These are phyloP conservation scores for Ammopiptanthus mongolicus DNA, from an alignment of 306 rosid genomes.

Conservation along the genomic window DNA sequence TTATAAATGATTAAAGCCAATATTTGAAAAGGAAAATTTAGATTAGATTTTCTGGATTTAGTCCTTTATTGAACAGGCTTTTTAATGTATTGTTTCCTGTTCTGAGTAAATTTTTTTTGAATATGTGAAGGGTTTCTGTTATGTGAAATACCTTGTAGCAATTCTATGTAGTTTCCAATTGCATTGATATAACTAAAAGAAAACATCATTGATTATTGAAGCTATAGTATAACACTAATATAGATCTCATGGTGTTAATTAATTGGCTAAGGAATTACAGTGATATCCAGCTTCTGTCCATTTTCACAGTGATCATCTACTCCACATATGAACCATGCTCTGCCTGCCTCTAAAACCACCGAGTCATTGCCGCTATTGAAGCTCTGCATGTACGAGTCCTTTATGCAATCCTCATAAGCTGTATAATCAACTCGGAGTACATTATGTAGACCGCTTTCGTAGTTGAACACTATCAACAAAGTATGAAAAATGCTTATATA, in stretches of 20 bases:
- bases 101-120: not conserved
- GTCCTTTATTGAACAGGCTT: not conserved
- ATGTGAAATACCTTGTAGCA: not conserved
- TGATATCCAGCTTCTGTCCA: not conserved
- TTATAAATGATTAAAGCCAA: no score
- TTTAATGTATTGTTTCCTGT: not conserved
- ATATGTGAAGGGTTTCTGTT: not conserved
- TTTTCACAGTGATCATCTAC: constrained; percentile 13
- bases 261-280: not conserved
- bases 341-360: not conserved
- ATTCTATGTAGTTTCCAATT: not conserved
- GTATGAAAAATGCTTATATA: not conserved
- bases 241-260: not conserved
- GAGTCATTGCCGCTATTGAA: constrained; percentile 14
- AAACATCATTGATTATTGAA: not conserved
- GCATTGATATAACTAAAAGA: not conserved
- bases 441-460: not conserved
- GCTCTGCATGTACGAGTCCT: not conserved
- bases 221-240: not conserved
- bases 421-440: constrained; percentile 9
- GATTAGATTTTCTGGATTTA: not conserved
- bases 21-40: no score
- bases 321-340: constrained; percentile 15
- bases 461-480: constrained; percentile 16
- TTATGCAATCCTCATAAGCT: constrained; percentile 10